phyloP scores from a whole-genome alignment of 768 basidiomycete genomes.

The Kwoniella shandongensis region DNA sequence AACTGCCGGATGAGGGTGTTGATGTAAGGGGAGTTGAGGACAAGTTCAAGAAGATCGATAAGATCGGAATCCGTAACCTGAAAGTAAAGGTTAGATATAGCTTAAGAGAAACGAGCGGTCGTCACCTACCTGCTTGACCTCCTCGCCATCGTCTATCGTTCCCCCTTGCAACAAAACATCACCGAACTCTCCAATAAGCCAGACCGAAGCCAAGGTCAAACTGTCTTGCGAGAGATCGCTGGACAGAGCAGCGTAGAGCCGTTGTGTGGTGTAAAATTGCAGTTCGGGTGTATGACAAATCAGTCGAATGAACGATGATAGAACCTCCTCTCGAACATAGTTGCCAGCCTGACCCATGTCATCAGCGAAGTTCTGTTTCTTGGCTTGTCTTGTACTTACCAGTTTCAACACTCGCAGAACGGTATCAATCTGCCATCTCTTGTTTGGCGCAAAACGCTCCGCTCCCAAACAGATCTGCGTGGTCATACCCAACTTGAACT shows the following conservation, averaged over 20 bases:
- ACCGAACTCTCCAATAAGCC: constrained; percentile 96
- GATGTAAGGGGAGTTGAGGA: constrained; percentile 89
- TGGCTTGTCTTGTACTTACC: constrained; percentile 59
- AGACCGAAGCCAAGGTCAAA: constrained; percentile 85
- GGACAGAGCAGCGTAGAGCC: constrained; percentile 80
- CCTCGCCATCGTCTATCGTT: constrained; percentile 69
- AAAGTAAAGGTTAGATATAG: neutral
- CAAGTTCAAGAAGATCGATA: constrained; percentile 78
- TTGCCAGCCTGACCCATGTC: constrained; percentile 79
- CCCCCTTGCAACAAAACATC: constrained; percentile 86
- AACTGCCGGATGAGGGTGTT: constrained; percentile 90
- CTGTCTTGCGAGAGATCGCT: constrained; percentile 95
- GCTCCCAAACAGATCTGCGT: constrained; percentile 95
- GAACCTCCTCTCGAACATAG: constrained; percentile 92
- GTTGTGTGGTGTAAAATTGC: constrained; percentile 90
- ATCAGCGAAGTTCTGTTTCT: constrained; percentile 2
- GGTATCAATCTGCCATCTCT: constrained; percentile 99
- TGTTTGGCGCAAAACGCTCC: constrained; percentile 94
- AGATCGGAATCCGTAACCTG: constrained; percentile 79
- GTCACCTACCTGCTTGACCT: constrained; percentile 64
- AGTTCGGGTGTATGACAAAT: constrained; percentile 96
- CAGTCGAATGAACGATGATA: constrained; percentile 91
- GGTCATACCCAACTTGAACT: constrained; percentile 97
- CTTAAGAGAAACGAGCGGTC: neutral
- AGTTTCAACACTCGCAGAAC: constrained; percentile 87